phyloP scores from a whole-genome alignment of 2,329 filamentous ascomycete genomes.

The Cryphonectria naterciae region DNA sequence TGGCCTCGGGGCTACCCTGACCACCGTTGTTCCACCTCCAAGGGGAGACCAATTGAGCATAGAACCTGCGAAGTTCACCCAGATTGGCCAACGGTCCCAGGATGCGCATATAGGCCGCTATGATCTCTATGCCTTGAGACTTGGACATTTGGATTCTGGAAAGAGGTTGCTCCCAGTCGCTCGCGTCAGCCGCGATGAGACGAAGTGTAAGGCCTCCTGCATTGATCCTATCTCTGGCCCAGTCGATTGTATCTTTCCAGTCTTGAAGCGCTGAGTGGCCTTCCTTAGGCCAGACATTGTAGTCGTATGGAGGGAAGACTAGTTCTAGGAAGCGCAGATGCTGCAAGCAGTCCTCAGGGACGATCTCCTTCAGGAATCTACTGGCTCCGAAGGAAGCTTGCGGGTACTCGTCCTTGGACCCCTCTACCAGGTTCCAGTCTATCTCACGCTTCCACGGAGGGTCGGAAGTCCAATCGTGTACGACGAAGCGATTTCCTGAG shows the following conservation, averaged over 20 bases:
- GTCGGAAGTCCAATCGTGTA: neutral
- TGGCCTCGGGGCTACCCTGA: neutral
- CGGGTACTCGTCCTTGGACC: neutral
- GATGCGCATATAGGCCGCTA: conserved; percentile 6
- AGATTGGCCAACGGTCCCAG: neutral
- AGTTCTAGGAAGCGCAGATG: conserved; percentile 20
- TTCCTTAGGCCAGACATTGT: conserved; percentile 8
- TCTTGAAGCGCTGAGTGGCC: neutral
- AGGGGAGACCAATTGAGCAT: conserved; percentile 17
- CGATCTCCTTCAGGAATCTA: conserved; percentile 9
- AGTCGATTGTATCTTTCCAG: conserved; percentile 18
- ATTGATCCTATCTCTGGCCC: conserved; percentile 12
- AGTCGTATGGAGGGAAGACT: conserved; percentile 14
- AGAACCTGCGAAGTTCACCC: conserved; percentile 9
- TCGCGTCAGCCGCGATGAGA: neutral
- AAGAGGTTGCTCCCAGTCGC: conserved; percentile 5
- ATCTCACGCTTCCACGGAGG: neutral
- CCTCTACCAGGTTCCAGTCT: neutral
- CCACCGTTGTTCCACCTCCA: conserved; percentile 4
- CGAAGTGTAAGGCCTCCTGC: conserved; percentile 12
- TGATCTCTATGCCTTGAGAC: conserved; percentile 5
- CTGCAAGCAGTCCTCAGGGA: conserved; percentile 9
- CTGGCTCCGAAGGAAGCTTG: neutral
- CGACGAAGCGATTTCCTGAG: conserved; percentile 18
- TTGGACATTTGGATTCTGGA: neutral